A percentile compares a stretch with the other conserved stretches of the same genome.
These are phyloP conservation scores for Diaporthe ampelina DNA, from an alignment of 2,329 filamentous ascomycete species.

Conservation along the genomic window DNA sequence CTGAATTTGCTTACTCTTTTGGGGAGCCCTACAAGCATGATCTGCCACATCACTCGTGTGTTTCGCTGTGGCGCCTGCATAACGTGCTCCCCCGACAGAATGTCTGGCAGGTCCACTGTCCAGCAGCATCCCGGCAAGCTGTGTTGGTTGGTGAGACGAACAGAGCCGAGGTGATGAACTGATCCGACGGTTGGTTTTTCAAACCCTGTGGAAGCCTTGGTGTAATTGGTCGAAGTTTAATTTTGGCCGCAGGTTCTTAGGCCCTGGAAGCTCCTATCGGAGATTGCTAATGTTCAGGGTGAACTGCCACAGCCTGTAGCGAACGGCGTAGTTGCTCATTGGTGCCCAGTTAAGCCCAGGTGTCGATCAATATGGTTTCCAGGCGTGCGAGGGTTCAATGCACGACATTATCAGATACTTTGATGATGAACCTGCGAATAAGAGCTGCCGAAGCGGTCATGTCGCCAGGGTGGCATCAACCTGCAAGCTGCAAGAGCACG, in stretches of 20 bases:
- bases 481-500: neutral
- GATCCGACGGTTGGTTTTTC: neutral
- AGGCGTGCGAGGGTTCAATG: slow-evolving; percentile 6
- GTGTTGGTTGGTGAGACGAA: neutral
- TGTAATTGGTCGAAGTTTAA: slow-evolving; percentile 16
- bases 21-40: neutral
- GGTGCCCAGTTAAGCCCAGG: neutral
- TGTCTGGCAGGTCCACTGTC: neutral
- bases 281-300: neutral
- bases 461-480: slow-evolving; percentile 17
- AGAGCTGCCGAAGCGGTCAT: neutral
- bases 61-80: neutral
- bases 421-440: neutral
- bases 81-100: neutral
- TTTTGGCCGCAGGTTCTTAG: neutral
- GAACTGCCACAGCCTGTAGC: neutral
- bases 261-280: slow-evolving; percentile 5
- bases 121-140: neutral
- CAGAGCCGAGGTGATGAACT: neutral
- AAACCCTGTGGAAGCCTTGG: neutral
- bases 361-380: slow-evolving; percentile 16
- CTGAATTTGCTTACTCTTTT: neutral
- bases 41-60: neutral
- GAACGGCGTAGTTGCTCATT: neutral
- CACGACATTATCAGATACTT: slow-evolving; percentile 18